A percentile compares a stretch with the other conserved stretches of the same genome.
Conservation (phyloP, 2,329 filamentous ascomycete genomes). For the Coniella vitis region DNA sequence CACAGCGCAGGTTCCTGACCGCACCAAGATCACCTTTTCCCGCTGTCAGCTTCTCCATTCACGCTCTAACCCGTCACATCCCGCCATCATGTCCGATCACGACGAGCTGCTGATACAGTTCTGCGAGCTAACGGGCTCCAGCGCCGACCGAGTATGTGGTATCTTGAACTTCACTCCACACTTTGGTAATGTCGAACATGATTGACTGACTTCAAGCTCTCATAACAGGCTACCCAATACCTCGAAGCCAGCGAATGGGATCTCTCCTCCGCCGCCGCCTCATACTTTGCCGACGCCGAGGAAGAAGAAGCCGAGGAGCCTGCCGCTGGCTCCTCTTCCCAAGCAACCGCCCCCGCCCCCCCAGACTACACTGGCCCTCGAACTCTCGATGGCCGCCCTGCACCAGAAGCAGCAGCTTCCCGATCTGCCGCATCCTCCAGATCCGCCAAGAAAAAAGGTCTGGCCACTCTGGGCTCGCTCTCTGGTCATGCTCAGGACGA, state of each 20-base stretch:
- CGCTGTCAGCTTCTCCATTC: too few species aligned
- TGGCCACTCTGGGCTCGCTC: constrained; percentile 54
- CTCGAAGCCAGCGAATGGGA: constrained; percentile 62
- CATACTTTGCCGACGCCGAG: constrained; percentile 55
- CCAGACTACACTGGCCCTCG: constrained; percentile 53
- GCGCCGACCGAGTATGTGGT: constrained; percentile 37
- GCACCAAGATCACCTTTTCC: too few species aligned
- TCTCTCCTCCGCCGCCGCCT: constrained; percentile 52
- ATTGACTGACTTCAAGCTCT: background rate
- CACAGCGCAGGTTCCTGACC: too few species aligned
- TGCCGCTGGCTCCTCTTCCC: constrained; percentile 33
- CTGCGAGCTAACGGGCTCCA: constrained; percentile 47
- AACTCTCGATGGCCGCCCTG: constrained; percentile 57
- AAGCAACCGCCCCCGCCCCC: constrained; percentile 20
- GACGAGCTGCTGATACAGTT: constrained; percentile 46
- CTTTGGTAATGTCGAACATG: background rate
- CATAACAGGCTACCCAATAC: constrained; percentile 56
- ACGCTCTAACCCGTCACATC: constrained; percentile 8
- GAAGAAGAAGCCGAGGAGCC: constrained; percentile 40
- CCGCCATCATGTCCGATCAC: constrained; percentile 31
- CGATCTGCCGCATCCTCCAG: constrained; percentile 32
- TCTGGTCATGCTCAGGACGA: constrained; percentile 48
- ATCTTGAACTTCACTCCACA: background rate
- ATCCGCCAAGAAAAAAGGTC: constrained; percentile 49
- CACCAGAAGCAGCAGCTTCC: constrained; percentile 32